A percentile compares a stretch with the other conserved stretches of the same genome.
Evolutionary conservation across 768 basidiomycete genomes (phyloP).

Genomic region (Mycena metata): DNA sequence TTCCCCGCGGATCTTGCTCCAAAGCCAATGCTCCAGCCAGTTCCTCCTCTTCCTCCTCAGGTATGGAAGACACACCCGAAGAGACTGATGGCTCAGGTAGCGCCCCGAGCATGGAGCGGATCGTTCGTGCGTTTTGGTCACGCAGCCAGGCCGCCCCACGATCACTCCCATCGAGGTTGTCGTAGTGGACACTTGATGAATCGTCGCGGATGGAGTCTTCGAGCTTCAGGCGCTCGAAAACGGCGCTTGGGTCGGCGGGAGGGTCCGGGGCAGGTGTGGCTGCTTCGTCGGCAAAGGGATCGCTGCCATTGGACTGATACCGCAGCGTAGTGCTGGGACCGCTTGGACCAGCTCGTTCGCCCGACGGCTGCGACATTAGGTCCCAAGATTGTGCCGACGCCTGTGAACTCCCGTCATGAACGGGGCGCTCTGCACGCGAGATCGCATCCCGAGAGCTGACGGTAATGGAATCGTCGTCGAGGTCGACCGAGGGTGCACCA

Average conservation of each 20-base stretch:
- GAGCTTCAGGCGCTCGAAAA: slow-evolving; percentile 70
- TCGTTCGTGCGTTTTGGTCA: slow-evolving; percentile 81
- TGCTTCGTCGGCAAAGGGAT: slow-evolving; percentile 50
- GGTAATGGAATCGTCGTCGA: slow-evolving; percentile 82
- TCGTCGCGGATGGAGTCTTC: slow-evolving; percentile 60
- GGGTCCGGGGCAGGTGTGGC: slow-evolving; percentile 45
- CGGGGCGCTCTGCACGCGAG: slow-evolving; percentile 39
- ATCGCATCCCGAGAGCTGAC: slow-evolving; percentile 76
- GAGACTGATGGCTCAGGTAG: slow-evolving; percentile 71
- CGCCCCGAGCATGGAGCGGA: slow-evolving; percentile 71
- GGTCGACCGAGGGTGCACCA: slow-evolving; percentile 56
- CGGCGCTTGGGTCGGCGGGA: slow-evolving; percentile 58
- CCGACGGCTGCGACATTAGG: slow-evolving; percentile 29
- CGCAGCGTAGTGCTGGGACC: slow-evolving; percentile 37
- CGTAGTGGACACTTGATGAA: slow-evolving; percentile 57
- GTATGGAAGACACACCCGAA: slow-evolving; percentile 61
- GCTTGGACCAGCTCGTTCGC: slow-evolving; percentile 12
- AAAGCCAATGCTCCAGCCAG: slow-evolving; percentile 75
- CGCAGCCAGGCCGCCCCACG: slow-evolving; percentile 86
- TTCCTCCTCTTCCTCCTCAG: slow-evolving; percentile 53
- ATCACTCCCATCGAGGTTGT: slow-evolving; percentile 66
- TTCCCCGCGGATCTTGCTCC: slow-evolving; percentile 75
- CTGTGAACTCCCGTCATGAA: slow-evolving; percentile 24
- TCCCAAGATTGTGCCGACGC: slow-evolving; percentile 36
- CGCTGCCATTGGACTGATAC: slow-evolving; percentile 28